Base-by-base conservation (phyloP, 768 basidiomycete species). In the Tulasnella sp. region DNA sequence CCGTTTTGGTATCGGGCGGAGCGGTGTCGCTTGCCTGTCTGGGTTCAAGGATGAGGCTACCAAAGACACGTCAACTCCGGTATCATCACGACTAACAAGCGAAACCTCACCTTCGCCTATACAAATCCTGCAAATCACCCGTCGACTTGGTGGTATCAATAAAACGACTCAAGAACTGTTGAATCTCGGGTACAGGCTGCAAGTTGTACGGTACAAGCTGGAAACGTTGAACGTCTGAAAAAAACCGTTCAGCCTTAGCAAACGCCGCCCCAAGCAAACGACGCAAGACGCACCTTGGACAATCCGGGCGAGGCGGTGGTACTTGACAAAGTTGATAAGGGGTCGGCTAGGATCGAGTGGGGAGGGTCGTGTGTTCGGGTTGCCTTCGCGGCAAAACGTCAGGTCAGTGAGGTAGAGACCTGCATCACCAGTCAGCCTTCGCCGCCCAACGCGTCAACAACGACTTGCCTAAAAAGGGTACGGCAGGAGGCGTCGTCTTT, bases 241-340 rank as follows among this genome's bases (percentile, higher is more conserved):
- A 35, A 39, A 31, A 56, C 39, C 32, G 19, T 51, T 27, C 6
- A 31, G 49, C n/a, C 49, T 36, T 48, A 41, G 32, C 31, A 11
- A 48, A 19, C 27, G 19, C 9, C 42, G 17, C 45, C 37, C 32
- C 5, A 21, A 29, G 21, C 14, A 6, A 27, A 37, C 14, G 1
- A 21, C 21, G 37, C 19, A 5, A 49, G 1, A 50, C 70, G 64
- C 62, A 79, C 86, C 86, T 73, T 86, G 82, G 41, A 91, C 77
- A 63, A 94, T 90, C 65, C 82, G 76, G 32, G 84, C 84, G 58
- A 93, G 76, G 67, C 89, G 94, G 65, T 86, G 85, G 64, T 96
- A 98, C 69, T 96, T 94, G 69, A 93, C 94, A 66, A 96, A 92
- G 70, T 99, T 99, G 67, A 98, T 76, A 36, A 99, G 71, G 63